Evolutionary conservation across 306 rosid genomes (phyloP).

Genomic region (Senna siamea): DNA sequence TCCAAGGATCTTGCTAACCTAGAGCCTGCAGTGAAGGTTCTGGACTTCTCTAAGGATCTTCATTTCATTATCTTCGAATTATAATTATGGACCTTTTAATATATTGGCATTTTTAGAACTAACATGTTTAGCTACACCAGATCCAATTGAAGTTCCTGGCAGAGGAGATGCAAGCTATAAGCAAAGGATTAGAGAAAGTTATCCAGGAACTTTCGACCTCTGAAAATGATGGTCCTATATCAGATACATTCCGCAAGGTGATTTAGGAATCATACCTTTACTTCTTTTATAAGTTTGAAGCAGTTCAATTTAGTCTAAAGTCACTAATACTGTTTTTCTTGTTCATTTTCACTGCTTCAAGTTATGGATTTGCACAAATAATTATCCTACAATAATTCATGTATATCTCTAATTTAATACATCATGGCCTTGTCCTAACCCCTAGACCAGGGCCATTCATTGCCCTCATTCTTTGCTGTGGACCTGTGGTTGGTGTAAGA

Average conservation of each 20-base stretch:
- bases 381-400: neutral
- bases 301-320: neutral
- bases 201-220: constrained; percentile 77
- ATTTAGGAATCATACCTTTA: constrained; percentile 36
- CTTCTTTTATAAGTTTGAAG: constrained; percentile 3
- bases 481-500: neutral
- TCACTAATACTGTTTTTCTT: constrained; percentile 6
- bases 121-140: constrained; percentile 48
- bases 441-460: neutral
- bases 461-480: neutral
- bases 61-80: constrained; percentile 18
- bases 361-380: constrained; percentile 19
- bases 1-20: constrained; percentile 73
- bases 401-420: neutral
- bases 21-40: constrained; percentile 89
- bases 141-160: constrained; percentile 84
- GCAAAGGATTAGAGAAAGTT: constrained; percentile 92
- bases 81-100: neutral
- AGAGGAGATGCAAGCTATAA: constrained; percentile 94
- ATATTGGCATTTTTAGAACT: constrained; percentile 18
- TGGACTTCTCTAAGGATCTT: constrained; percentile 55
- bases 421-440: neutral
- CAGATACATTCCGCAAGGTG: constrained; percentile 72
- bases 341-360: constrained; percentile 14
- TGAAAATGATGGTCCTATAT: constrained; percentile 83